Percentiles rank a stretch among this genome's conserved stretches.
Conservation (phyloP, 2,329 filamentous ascomycete genomes). For the Lasiodiplodia hormozganensis region DNA sequence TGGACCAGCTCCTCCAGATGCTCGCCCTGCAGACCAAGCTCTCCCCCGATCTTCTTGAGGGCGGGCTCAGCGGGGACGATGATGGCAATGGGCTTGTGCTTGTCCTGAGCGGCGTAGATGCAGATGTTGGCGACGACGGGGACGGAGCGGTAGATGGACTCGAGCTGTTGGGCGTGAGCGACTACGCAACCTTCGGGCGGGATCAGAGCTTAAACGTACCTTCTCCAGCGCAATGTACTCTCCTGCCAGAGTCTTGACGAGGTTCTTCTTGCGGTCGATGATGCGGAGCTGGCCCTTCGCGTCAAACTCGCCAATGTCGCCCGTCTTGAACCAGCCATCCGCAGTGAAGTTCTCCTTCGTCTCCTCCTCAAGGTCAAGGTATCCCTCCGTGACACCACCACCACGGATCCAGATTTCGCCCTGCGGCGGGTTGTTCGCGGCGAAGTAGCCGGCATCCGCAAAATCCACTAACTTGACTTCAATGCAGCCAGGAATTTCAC, state of each 20-base stretch:
- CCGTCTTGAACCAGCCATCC: conserved; percentile 97
- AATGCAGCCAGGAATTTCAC: conserved; percentile 76
- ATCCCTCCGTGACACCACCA: conserved; percentile 74
- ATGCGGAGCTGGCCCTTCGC: conserved; percentile 79
- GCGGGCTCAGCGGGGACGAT: conserved; percentile 69
- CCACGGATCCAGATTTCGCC: conserved; percentile 94
- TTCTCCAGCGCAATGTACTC: conserved; percentile 98
- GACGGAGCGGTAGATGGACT: conserved; percentile 84
- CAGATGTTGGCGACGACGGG: conserved; percentile 86
- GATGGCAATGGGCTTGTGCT: conserved; percentile 81
- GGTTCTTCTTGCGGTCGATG: conserved; percentile 97
- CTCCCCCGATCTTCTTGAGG: conserved; percentile 62
- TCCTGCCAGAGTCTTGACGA: conserved; percentile 93
- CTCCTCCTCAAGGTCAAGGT: conserved; percentile 87
- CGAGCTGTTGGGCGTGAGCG: conserved; percentile 62
- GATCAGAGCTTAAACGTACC: conserved; percentile 34
- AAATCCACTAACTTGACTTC: conserved; percentile 94
- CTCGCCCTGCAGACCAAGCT: conserved; percentile 69
- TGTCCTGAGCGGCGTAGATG: conserved; percentile 78
- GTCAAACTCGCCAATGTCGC: conserved; percentile 92
- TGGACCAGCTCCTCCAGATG: conserved; percentile 71
- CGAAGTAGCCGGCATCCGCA: conserved; percentile 83
- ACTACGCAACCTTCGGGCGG: too few species aligned
- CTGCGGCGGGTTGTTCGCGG: conserved; percentile 78
- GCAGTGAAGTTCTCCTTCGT: conserved; percentile 76